Evolutionary conservation across 2,329 filamentous ascomycete genomes (phyloP), one percentile per base, ranked within the genome.

Genomic region (Shiraia bambusicola): DNA sequence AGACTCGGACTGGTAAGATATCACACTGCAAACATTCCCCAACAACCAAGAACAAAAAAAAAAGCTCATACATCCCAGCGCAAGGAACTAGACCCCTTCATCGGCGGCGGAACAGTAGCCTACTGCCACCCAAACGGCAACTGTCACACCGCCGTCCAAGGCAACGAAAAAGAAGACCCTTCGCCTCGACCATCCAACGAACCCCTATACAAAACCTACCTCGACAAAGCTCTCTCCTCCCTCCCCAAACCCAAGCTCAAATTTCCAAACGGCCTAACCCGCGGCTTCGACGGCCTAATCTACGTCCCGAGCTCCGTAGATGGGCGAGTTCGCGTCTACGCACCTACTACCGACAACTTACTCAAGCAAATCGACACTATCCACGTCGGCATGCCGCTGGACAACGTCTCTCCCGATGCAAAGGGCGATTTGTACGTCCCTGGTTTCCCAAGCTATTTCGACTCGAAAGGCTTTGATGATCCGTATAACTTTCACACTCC

Each of bases 261-360:
- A 29, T 61, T 64, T 32, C 56, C 61, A 4, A 65, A 65, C 25
- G 60, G 61, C 3, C 43, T 65, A 1, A 42, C 56, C 1, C 48
- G 37, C 14, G 60, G 58, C 10, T 25, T 35, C 19, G 58, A 63
- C 33, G 52, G 47, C 2, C 49, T 63, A 4, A 56, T 58, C 34
- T 63, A 65, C 33, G 52, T 64, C 0, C 60, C 60, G 17, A 56
- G 54, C 27, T 48, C 39, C n/a, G 47, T 59, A 2, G 54, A 60
- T 29, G 59, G 60, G 4, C 51, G 47, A 0, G 45, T 64, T 24
- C 49, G 54, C 33, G 54, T 63, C 1, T 52, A 58, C 15, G 36
- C 48, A 3, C 33, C 62, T n/a, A 39, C 52, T 16, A 30, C 28
- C 0, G 44, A 56, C 28, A 50, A 52, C 5, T 55, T 45, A 2